Conservation (phyloP, 2,329 filamentous ascomycete species). For the Fusarium sp. region DNA sequence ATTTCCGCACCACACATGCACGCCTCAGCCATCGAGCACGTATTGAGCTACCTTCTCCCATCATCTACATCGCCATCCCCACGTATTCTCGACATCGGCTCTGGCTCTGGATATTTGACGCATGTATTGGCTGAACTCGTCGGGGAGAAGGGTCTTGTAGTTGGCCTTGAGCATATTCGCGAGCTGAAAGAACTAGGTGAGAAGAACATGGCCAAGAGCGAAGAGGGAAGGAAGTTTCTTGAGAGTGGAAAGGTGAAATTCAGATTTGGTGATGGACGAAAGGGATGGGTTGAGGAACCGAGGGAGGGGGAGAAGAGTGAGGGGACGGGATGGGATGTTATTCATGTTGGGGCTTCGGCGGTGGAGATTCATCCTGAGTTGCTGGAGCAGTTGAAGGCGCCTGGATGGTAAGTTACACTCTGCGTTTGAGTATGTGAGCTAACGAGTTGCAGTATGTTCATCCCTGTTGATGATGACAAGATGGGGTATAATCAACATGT, state of each 20-base stretch:
- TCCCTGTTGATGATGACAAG: conserved; percentile 73
- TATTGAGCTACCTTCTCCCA: conserved; percentile 59
- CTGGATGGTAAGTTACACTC: conserved; percentile 68
- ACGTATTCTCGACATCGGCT: conserved; percentile 78
- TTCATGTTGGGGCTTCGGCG: conserved; percentile 93
- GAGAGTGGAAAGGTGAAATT: conserved; percentile 75
- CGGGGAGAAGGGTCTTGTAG: conserved; percentile 62
- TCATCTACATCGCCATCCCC: conserved; percentile 49
- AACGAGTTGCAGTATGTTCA: conserved; percentile 69
- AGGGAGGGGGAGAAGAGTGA: conserved; percentile 59
- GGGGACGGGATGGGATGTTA: conserved; percentile 81
- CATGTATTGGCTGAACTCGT: conserved; percentile 87
- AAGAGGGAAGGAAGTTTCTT: conserved; percentile 69
- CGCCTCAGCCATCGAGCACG: conserved; percentile 62
- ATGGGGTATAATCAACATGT: conserved; percentile 69
- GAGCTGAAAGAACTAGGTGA: conserved; percentile 71
- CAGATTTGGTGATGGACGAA: conserved; percentile 78
- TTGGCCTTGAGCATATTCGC: conserved; percentile 80
- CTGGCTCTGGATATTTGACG: conserved; percentile 85
- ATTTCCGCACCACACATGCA: conserved; percentile 73
- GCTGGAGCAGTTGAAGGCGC: conserved; percentile 79
- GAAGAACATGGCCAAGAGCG: conserved; percentile 73
- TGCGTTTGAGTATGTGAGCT: neutral
- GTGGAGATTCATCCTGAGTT: conserved; percentile 76
- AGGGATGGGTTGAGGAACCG: conserved; percentile 65